phyloP scores from a whole-genome alignment of 1,284 basidiomycete genomes.

The Ganoderma leucocontextum region DNA sequence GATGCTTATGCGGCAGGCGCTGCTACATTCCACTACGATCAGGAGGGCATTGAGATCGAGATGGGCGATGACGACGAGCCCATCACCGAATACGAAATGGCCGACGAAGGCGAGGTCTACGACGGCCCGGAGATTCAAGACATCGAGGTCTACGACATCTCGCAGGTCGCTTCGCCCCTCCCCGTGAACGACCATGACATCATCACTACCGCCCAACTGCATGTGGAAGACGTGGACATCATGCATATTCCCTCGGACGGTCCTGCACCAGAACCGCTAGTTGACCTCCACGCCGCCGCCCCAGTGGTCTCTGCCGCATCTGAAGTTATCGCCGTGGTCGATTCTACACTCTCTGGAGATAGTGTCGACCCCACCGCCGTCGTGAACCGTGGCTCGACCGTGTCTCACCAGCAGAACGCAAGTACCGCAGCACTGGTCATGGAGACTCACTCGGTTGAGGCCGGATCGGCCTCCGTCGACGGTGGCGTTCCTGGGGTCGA shows the following conservation, averaged over 20 bases:
- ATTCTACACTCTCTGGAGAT: neutral
- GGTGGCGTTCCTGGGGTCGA: neutral
- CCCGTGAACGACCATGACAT: conserved; percentile 14
- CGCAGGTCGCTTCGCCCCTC: conserved; percentile 45
- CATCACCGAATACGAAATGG: conserved; percentile 78
- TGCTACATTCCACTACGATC: conserved; percentile 42
- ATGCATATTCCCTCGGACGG: conserved; percentile 19
- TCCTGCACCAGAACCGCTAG: neutral
- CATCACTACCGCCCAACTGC: neutral
- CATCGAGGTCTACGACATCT: conserved; percentile 69
- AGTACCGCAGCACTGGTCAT: neutral
- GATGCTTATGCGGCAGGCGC: conserved; percentile 45
- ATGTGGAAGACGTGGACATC: conserved; percentile 9
- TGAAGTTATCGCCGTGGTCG: neutral
- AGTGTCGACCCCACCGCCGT: neutral
- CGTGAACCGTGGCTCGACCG: neutral
- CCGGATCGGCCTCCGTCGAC: neutral
- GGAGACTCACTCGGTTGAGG: neutral
- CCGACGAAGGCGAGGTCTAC: conserved; percentile 54
- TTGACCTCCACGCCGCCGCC: neutral
- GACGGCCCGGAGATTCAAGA: conserved; percentile 50
- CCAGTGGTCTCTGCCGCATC: neutral
- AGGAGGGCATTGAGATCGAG: conserved; percentile 69
- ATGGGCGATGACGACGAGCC: conserved; percentile 67
- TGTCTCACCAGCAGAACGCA: neutral